A percentile compares a stretch with the other conserved stretches of the same genome.
Evolutionary conservation across 306 rosid genomes (phyloP).

Genomic region (Fragaria ananassa): DNA sequence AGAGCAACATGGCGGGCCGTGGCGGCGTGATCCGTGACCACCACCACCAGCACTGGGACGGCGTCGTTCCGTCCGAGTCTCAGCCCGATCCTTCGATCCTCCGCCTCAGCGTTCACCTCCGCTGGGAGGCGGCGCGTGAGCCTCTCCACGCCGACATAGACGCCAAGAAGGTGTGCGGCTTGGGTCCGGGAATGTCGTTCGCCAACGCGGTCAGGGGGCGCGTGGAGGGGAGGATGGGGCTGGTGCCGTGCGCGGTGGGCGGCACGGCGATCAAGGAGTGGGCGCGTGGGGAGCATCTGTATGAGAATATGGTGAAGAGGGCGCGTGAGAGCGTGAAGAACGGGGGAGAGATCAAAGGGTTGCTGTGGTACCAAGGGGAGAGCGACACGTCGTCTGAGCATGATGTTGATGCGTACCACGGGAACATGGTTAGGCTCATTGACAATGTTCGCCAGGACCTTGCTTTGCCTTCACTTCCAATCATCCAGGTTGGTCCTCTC

Average conservation of each 20-base stretch:
- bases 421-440: slow-evolving; percentile 60
- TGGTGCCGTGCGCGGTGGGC: slow-evolving; percentile 88
- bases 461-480: slow-evolving; percentile 57
- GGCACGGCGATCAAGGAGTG: slow-evolving; percentile 82
- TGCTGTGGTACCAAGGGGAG: slow-evolving; percentile 90
- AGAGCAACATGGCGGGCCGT: slow-evolving; percentile 90
- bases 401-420: slow-evolving; percentile 56
- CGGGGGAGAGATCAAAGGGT: slow-evolving; percentile 47
- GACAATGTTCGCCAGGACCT: slow-evolving; percentile 62
- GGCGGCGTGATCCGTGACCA: slow-evolving; percentile 52
- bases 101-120: slow-evolving; percentile 54
- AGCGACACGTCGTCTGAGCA: slow-evolving; percentile 49
- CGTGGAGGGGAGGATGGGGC: slow-evolving; percentile 30
- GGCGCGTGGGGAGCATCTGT: slow-evolving; percentile 81
- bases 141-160: slow-evolving; percentile 85
- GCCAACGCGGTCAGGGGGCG: slow-evolving; percentile 50
- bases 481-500: slow-evolving; percentile 54
- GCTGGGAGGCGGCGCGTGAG: slow-evolving; percentile 67
- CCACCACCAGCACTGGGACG: slow-evolving; percentile 52
- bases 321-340: slow-evolving; percentile 44
- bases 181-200: slow-evolving; percentile 81
- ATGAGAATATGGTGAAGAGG: slow-evolving; percentile 70
- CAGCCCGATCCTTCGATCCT: slow-evolving; percentile 45
- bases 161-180: slow-evolving; percentile 49
- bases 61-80: slow-evolving; percentile 59